Evolutionary conservation across 2,329 filamentous ascomycete genomes (phyloP).

Genomic region (Aureobasidium uvarum): DNA sequence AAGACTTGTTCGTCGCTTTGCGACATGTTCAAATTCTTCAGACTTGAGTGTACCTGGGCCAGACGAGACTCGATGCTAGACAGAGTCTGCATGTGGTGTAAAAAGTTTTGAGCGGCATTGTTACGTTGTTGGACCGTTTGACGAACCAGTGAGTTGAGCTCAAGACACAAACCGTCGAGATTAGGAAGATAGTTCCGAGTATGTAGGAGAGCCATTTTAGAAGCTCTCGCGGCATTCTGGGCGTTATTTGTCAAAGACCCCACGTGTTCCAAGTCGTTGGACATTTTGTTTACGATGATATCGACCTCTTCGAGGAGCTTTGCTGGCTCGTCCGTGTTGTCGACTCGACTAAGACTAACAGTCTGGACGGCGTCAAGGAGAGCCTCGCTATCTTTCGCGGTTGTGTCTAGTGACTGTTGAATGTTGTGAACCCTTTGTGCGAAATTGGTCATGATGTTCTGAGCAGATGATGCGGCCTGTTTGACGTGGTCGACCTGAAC

Average conservation of each 20-base stretch:
- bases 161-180: slow-evolving; percentile 56
- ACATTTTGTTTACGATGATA: slow-evolving; percentile 80
- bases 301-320: slow-evolving; percentile 81
- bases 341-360: slow-evolving; percentile 49
- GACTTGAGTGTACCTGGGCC: slow-evolving; percentile 67
- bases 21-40: slow-evolving; percentile 68
- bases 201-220: slow-evolving; percentile 63
- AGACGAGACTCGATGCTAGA: slow-evolving; percentile 76
- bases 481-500: slow-evolving; percentile 71
- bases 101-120: slow-evolving; percentile 61
- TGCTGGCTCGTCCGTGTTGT: slow-evolving; percentile 60
- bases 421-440: slow-evolving; percentile 53
- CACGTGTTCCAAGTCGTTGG: slow-evolving; percentile 78
- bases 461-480: slow-evolving; percentile 67
- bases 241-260: slow-evolving; percentile 65
- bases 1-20: slow-evolving; percentile 77
- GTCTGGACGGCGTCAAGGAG: slow-evolving; percentile 47
- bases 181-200: slow-evolving; percentile 63
- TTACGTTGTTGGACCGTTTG: slow-evolving; percentile 63
- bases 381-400: slow-evolving; percentile 46
- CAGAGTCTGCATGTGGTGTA: slow-evolving; percentile 77
- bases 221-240: slow-evolving; percentile 61
- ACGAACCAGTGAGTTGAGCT: slow-evolving; percentile 56
- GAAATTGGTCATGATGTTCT: slow-evolving; percentile 62
- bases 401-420: slow-evolving; percentile 43